Evolutionary conservation across 371 early-diverging fungal genomes (phyloP).

Genomic region (Zopfochytrium polystomum): DNA sequence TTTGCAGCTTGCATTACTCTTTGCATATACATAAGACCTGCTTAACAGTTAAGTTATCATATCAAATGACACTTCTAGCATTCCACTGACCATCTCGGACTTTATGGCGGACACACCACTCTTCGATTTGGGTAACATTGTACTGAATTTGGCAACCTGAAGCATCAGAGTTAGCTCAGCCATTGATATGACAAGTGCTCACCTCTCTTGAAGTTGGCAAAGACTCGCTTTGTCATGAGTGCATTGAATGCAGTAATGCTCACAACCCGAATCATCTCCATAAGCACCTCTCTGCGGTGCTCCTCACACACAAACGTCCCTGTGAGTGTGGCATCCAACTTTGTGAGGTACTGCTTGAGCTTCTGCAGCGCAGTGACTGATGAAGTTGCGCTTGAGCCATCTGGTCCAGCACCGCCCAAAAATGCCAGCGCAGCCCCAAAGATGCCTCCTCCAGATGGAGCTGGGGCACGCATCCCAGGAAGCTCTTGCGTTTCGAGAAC

Average conservation of each 20-base stretch:
- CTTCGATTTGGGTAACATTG: conserved; percentile 31
- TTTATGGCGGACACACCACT: conserved; percentile 20
- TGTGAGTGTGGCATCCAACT: conserved; percentile 7
- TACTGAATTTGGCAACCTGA: conserved; percentile 32
- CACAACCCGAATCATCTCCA: conserved; percentile 83
- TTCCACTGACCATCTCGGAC: conserved; percentile 13
- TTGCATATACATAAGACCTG: neutral
- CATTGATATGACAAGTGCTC: neutral
- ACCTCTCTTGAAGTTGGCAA: conserved; percentile 52
- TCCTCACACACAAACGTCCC: conserved; percentile 12
- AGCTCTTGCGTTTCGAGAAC: conserved; percentile 28
- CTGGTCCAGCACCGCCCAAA: neutral
- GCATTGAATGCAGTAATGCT: conserved; percentile 93
- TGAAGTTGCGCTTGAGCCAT: neutral
- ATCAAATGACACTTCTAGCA: neutral
- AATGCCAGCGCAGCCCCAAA: neutral
- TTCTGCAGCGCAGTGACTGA: neutral
- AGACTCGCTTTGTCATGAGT: conserved; percentile 75
- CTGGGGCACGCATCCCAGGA: conserved; percentile 19
- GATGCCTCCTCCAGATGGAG: neutral
- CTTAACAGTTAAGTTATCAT: neutral
- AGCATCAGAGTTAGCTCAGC: neutral
- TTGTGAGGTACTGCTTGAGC: conserved; percentile 15
- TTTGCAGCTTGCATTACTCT: conserved; percentile 68
- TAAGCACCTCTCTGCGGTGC: conserved; percentile 43